Conservation (phyloP, 345 rosid genomes). For the Kernera saxatilis region DNA sequence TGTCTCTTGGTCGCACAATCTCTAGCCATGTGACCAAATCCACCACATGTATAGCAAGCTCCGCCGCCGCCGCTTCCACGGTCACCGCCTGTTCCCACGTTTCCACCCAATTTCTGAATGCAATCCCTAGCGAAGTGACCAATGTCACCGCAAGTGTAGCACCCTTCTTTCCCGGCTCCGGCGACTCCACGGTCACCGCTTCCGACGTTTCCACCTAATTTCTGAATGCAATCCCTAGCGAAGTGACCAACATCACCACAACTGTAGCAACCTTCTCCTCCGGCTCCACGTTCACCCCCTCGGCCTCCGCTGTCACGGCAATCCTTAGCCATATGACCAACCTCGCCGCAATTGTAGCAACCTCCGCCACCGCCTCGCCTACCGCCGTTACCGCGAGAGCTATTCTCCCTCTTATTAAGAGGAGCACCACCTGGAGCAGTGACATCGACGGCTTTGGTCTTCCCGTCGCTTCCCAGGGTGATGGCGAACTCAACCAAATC, state of each 20-base stretch:
- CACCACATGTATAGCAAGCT: slow-evolving; percentile 55
- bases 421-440: slow-evolving; percentile 36
- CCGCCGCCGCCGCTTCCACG: slow-evolving; percentile 27
- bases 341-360: slow-evolving; percentile 32
- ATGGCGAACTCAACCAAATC: slow-evolving; percentile 42
- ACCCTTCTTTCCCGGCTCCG: neutral
- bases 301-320: slow-evolving; percentile 1
- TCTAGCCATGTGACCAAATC: slow-evolving; percentile 58
- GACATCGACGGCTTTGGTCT: slow-evolving; percentile 42
- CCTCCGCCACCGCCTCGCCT: slow-evolving; percentile 26
- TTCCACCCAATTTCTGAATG: neutral
- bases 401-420: slow-evolving; percentile 25
- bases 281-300: neutral
- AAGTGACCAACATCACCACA: slow-evolving; percentile 41
- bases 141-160: slow-evolving; percentile 28
- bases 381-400: slow-evolving; percentile 18
- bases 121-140: slow-evolving; percentile 41
- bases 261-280: slow-evolving; percentile 31
- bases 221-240: slow-evolving; percentile 43
- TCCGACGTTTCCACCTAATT: neutral
- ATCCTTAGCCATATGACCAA: slow-evolving; percentile 35
- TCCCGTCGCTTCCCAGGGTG: slow-evolving; percentile 32
- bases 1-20: slow-evolving; percentile 40
- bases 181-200: slow-evolving; percentile 7
- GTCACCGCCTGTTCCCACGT: neutral